Evolutionary conservation across 495 filamentous ascomycete genomes (phyloP), one percentile per base, ranked within the genome.

Genomic region (Penicillium herquei): DNA sequence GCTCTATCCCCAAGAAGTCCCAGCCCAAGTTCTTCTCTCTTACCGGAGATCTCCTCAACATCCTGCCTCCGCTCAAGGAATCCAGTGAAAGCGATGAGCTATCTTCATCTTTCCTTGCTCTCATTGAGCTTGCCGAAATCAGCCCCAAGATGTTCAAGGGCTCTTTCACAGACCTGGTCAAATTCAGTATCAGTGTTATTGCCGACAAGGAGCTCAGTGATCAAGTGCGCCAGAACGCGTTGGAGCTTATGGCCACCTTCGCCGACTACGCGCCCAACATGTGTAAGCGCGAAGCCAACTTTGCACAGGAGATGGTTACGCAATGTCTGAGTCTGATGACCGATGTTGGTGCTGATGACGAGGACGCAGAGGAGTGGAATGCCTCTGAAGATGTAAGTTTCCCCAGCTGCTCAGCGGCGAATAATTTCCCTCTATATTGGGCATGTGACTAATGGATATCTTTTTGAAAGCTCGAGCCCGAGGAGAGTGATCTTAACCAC

Each of bases 261-360:
- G 94, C 95, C 56, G 95, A 99, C 62, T 92, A 94, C 59, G 87
- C 87, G 1, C 90, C 95, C 10, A 83, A 85, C 30, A 96, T 97
- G 87, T 98, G 94, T 78, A 87, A 84, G 70, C 98, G 97, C 63
- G 91, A 99, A 65, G 69, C 87, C 5, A 86, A 83, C 13, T 99
- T 95, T 70, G 93, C 92, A 7, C 83, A 80, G 49, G 90, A 96
- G 57, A 99, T 99, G 95, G 92, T 99, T 61, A 98, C 92, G 0
- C 95, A 99, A 72, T 99, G 95, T 68, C 76, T 99, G 58, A 98
- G 94, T 59, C 73, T 99, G 63, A 98, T 99, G 95, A 99, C 95
- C n/a, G 95, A 99, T 70, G 86, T 99, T 56, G 95, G 93, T 35
- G 78, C 83, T 49, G 95, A 98, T 57, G 95, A 99, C 59, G 93